phyloP scores from a whole-genome alignment of 805 yeast species.

The Candida patagonica region DNA sequence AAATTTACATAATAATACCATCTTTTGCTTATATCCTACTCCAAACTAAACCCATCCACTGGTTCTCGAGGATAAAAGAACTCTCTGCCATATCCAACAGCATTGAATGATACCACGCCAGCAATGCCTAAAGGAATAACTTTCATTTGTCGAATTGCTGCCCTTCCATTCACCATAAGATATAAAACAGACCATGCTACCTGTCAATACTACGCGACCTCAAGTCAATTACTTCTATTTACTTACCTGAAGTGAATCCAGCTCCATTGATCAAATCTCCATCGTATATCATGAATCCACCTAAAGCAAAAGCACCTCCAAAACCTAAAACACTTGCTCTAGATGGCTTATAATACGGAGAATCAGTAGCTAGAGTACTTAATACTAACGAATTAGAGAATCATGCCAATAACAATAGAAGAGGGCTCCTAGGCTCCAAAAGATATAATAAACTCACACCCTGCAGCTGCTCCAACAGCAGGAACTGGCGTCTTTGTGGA shows the following conservation, averaged over 20 bases:
- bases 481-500: conserved; percentile 20
- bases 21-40: background rate
- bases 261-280: conserved; percentile 71
- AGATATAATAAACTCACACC: conserved; percentile 18
- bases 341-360: conserved; percentile 13
- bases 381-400: conserved; percentile 11
- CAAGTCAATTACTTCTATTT: background rate
- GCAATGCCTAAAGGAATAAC: conserved; percentile 50
- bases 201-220: background rate
- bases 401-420: too few relatives aligned
- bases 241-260: conserved; percentile 43
- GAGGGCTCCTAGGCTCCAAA: too few relatives aligned
- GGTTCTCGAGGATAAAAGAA: conserved; percentile 39
- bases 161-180: conserved; percentile 53
- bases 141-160: conserved; percentile 36
- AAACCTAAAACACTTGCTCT: conserved; percentile 17
- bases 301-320: conserved; percentile 21
- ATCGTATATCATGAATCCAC: conserved; percentile 51
- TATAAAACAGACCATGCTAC: conserved; percentile 78
- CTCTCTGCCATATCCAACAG: conserved; percentile 58
- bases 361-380: conserved; percentile 9
- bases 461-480: conserved; percentile 16
- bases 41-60: background rate
- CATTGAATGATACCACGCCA: conserved; percentile 50
- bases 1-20: too few relatives aligned